Evolutionary conservation across 2,329 filamentous ascomycete species (phyloP).

Genomic region (Neopestalotiopsis clavispora): DNA sequence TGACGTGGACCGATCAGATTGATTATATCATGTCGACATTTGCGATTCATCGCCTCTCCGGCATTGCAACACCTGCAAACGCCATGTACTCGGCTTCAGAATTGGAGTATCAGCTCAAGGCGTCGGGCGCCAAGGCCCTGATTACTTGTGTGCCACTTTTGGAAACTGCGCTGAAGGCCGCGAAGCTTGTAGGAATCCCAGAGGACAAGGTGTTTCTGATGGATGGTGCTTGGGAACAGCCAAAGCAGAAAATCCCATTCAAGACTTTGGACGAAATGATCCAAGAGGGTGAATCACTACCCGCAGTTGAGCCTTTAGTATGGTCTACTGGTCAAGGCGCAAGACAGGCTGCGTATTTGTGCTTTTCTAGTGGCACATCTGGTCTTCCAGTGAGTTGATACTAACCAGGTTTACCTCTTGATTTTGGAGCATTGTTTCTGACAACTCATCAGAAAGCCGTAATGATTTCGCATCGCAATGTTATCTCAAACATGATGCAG

Average conservation of each 20-base stretch:
- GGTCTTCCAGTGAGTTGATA: slow-evolving; percentile 63
- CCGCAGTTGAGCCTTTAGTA: slow-evolving; percentile 52
- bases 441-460: slow-evolving; percentile 67
- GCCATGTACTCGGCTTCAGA: slow-evolving; percentile 71
- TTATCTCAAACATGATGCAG: slow-evolving; percentile 76
- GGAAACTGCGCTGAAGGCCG: slow-evolving; percentile 64
- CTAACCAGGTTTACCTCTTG: neutral
- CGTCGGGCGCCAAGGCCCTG: slow-evolving; percentile 67
- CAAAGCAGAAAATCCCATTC: slow-evolving; percentile 49
- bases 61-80: slow-evolving; percentile 72
- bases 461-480: slow-evolving; percentile 77
- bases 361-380: slow-evolving; percentile 76
- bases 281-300: slow-evolving; percentile 56
- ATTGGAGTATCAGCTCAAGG: slow-evolving; percentile 69
- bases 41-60: slow-evolving; percentile 71
- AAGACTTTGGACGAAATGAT: slow-evolving; percentile 70
- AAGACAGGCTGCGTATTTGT: slow-evolving; percentile 70
- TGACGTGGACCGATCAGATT: slow-evolving; percentile 42
- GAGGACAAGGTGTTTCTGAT: slow-evolving; percentile 68
- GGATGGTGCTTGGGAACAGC: slow-evolving; percentile 43
- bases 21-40: slow-evolving; percentile 71
- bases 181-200: slow-evolving; percentile 64
- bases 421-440: neutral
- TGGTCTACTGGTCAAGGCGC: slow-evolving; percentile 66
- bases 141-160: slow-evolving; percentile 73